These are phyloP conservation scores for Acanthamoeba triangularis DNA, from an alignment of 208 protist species.

Conservation along the genomic window DNA sequence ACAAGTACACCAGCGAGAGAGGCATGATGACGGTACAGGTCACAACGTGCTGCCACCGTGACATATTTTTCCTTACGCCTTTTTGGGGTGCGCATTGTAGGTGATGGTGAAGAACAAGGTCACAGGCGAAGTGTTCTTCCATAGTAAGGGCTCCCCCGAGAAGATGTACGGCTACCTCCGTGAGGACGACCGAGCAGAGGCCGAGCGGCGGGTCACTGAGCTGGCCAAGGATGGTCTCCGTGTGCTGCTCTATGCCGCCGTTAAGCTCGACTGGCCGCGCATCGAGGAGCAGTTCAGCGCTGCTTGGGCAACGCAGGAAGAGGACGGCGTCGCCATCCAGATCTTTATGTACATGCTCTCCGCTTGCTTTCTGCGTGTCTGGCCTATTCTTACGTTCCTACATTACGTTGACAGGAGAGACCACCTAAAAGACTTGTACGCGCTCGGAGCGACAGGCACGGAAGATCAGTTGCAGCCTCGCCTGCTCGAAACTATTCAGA, in stretches of 20 bases:
- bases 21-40: slow-evolving; percentile 77
- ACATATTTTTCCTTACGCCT: background rate
- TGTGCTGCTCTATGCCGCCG: slow-evolving; percentile 64
- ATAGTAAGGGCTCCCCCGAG: slow-evolving; percentile 77
- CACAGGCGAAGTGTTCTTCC: slow-evolving; percentile 68
- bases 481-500: slow-evolving; percentile 62
- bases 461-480: slow-evolving; percentile 75
- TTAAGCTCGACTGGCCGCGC: slow-evolving; percentile 66
- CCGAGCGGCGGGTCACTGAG: slow-evolving; percentile 27
- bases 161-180: slow-evolving; percentile 64
- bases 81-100: background rate
- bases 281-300: slow-evolving; percentile 48
- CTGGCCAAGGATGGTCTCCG: slow-evolving; percentile 69
- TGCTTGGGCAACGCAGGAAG: slow-evolving; percentile 63
- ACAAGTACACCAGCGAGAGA: slow-evolving; percentile 78
- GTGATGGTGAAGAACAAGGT: slow-evolving; percentile 68
- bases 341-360: slow-evolving; percentile 34
- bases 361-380: background rate
- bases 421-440: slow-evolving; percentile 59
- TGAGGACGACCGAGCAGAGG: slow-evolving; percentile 47
- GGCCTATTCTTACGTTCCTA: background rate
- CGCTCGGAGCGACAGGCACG: slow-evolving; percentile 68
- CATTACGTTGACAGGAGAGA: background rate
- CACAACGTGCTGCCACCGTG: background rate
- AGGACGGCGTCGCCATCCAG: slow-evolving; percentile 70